phyloP scores from a whole-genome alignment of 495 filamentous ascomycete species.

The Thermochaetoides thermophila region DNA sequence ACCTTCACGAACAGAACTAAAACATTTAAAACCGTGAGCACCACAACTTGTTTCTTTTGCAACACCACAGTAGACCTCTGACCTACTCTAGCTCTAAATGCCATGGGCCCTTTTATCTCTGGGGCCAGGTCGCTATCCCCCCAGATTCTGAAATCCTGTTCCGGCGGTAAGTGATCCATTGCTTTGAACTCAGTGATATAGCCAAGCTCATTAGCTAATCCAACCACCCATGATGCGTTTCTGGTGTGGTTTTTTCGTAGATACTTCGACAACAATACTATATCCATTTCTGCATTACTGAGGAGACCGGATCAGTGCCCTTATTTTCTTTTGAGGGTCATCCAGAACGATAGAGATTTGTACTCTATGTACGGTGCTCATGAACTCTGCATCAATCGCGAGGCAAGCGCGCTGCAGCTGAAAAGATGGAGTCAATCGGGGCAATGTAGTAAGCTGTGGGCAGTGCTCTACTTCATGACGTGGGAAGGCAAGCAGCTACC shows the following conservation, averaged over 20 bases:
- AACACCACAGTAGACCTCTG: slow-evolving; percentile 1
- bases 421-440: slow-evolving; percentile 32
- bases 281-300: slow-evolving; percentile 34
- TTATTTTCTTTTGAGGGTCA: slow-evolving; percentile 26
- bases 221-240: too few species aligned
- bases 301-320: slow-evolving; percentile 25
- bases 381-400: slow-evolving; percentile 33
- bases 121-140: slow-evolving; percentile 26
- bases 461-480: slow-evolving; percentile 35
- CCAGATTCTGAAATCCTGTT: slow-evolving; percentile 34
- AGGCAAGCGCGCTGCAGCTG: slow-evolving; percentile 32
- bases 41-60: not conserved
- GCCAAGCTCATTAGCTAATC: too few species aligned
- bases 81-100: slow-evolving; percentile 17
- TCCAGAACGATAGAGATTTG: slow-evolving; percentile 26
- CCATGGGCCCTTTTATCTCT: slow-evolving; percentile 27
- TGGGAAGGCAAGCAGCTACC: slow-evolving; percentile 37
- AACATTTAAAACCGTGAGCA: slow-evolving; percentile 19
- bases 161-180: slow-evolving; percentile 27
- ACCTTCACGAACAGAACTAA: slow-evolving; percentile 34
- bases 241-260: slow-evolving; percentile 12
- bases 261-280: slow-evolving; percentile 34
- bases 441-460: slow-evolving; percentile 33
- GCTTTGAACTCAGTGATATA: too few species aligned
- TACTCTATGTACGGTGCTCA: slow-evolving; percentile 33